Conservation (phyloP, 345 rosid species). For the Euphorbia lathyris region DNA sequence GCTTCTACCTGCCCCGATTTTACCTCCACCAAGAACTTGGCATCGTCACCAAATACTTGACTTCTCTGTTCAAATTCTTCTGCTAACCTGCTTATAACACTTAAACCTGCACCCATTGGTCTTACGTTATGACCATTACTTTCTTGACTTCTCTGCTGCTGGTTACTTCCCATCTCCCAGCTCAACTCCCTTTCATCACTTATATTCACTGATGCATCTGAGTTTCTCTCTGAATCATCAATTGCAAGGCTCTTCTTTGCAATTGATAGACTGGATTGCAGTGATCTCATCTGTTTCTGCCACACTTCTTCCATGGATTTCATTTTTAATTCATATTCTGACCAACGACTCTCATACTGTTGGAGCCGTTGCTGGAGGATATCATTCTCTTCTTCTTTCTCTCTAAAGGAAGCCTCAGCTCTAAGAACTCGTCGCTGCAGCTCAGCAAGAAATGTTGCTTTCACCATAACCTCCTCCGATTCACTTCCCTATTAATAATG, state of each 20-base stretch:
- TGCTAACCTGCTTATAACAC: conserved; percentile 79
- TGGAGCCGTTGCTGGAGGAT: conserved; percentile 90
- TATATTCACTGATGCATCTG: conserved; percentile 86
- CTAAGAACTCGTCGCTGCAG: conserved; percentile 87
- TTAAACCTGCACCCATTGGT: conserved; percentile 82
- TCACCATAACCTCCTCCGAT: conserved; percentile 79
- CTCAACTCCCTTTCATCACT: conserved; percentile 62
- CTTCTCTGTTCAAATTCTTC: conserved; percentile 97
- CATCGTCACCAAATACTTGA: conserved; percentile 93
- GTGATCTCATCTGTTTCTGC: conserved; percentile 98
- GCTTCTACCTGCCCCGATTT: conserved; percentile 97
- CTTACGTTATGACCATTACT: conserved; percentile 55
- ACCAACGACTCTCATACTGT: conserved; percentile 96
- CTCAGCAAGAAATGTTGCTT: conserved; percentile 86
- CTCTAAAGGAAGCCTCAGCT: conserved; percentile 82
- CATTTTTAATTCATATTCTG: conserved; percentile 92
- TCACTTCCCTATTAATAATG: conserved; percentile 47
- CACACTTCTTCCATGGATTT: conserved; percentile 99
- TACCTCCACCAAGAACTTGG: conserved; percentile 95
- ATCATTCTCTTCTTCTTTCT: conserved; percentile 96
- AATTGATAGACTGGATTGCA: conserved; percentile 92
- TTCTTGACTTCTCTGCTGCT: conserved; percentile 53
- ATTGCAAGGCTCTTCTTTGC: conserved; percentile 93
- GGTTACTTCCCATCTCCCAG: conserved; percentile 66
- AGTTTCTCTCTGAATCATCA: conserved; percentile 78